phyloP scores from a whole-genome alignment of 2,329 filamentous ascomycete genomes.

The Leptodontidium sp. region DNA sequence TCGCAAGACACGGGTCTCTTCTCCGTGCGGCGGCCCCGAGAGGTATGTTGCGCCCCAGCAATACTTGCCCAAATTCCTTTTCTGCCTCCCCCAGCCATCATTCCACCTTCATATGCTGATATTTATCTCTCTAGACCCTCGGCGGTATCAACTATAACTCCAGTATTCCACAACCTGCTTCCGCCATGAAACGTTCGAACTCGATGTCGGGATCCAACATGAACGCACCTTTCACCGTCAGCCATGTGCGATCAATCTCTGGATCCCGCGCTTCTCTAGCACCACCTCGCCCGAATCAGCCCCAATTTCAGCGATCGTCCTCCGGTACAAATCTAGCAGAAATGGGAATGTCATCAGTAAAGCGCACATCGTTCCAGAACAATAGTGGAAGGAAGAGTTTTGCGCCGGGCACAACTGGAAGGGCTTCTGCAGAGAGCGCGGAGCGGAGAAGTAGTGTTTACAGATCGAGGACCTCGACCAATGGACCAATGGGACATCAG shows the following conservation, averaged over 20 bases:
- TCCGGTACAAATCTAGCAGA: conserved; percentile 84
- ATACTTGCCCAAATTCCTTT: conserved; percentile 12
- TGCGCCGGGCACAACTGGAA: conserved; percentile 52
- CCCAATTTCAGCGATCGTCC: conserved; percentile 84
- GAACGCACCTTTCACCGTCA: conserved; percentile 68
- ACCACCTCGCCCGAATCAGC: conserved; percentile 82
- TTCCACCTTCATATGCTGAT: conserved; percentile 28
- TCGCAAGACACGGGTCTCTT: conserved; percentile 88
- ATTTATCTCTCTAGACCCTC: conserved; percentile 69
- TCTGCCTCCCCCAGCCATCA: not conserved
- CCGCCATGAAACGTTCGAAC: conserved; percentile 91
- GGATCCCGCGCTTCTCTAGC: conserved; percentile 87
- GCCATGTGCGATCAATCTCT: conserved; percentile 84
- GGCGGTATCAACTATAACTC: conserved; percentile 84
- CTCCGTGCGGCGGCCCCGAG: conserved; percentile 89
- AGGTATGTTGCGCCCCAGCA: conserved; percentile 65
- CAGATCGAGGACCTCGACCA: conserved; percentile 72
- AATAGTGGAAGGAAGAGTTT: conserved; percentile 67
- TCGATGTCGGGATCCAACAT: conserved; percentile 71
- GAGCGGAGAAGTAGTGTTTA: conserved; percentile 85
- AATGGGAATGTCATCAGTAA: conserved; percentile 81
- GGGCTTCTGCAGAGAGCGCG: conserved; percentile 53
- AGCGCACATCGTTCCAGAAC: conserved; percentile 81
- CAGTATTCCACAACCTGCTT: conserved; percentile 87
- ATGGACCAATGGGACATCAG: conserved; percentile 77